Evolutionary conservation across 2,329 filamentous ascomycete species (phyloP).

Genomic region (Diplocarpon mali): DNA sequence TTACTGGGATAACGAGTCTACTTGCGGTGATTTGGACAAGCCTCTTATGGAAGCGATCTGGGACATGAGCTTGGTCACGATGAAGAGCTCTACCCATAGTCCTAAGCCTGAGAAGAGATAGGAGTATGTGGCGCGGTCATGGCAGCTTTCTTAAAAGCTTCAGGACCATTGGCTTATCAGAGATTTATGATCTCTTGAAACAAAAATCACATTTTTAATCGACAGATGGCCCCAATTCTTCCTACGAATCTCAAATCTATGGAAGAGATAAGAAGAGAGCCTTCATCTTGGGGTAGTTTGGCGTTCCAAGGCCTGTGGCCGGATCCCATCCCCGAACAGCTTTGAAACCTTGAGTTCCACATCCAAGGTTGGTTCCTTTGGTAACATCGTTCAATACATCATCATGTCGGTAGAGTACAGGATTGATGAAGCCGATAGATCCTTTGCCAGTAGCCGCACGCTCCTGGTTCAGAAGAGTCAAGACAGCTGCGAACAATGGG

Average conservation of each 20-base stretch:
- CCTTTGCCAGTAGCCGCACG: constrained; percentile 30
- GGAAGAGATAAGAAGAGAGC: constrained; percentile 17
- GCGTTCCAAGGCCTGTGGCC: constrained; percentile 19
- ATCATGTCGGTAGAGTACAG: constrained; percentile 24
- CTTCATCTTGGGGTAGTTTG: constrained; percentile 22
- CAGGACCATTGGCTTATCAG: not conserved
- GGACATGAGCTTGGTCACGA: no score
- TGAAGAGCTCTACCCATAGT: no score
- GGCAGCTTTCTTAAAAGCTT: no score
- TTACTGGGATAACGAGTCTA: no score
- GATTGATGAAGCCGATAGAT: constrained; percentile 34
- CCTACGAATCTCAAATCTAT: constrained; percentile 3
- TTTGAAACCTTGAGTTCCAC: constrained; percentile 28
- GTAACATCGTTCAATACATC: constrained; percentile 28
- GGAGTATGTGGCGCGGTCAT: no score
- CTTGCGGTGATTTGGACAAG: no score
- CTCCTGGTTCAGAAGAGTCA: constrained; percentile 30
- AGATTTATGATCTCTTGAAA: not conserved
- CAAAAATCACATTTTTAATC: not conserved
- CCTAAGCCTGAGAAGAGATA: no score
- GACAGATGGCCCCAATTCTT: not conserved
- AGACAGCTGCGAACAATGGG: constrained; percentile 17
- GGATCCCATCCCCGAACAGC: constrained; percentile 24
- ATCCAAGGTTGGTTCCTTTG: constrained; percentile 23
- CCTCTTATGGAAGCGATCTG: no score